Evolutionary conservation across 805 yeast genomes (phyloP), one percentile per base, ranked within the genome.

Genomic region (Metschnikowia similis): DNA sequence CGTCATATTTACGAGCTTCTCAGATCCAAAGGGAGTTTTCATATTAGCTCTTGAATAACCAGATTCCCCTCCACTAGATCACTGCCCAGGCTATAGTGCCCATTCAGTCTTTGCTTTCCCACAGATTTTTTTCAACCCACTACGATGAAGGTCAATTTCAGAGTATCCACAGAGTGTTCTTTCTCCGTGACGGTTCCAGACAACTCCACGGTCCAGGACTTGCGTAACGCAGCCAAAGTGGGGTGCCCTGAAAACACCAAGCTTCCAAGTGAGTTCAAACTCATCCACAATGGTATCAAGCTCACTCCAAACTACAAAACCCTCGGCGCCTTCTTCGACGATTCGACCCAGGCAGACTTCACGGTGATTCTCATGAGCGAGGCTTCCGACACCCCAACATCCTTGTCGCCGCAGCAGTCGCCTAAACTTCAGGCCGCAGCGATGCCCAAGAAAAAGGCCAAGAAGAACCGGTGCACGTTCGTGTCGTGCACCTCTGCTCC

Each of bases 401-500:
- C 45, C 38, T 60, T 50, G 48, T 57, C 48, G 39, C 64, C 52
- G 31, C 61, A 34, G 51, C 61, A 30, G 49, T 58, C 52, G 37
- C 56, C 63, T 35, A 53, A 54, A 30, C 41, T 41, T n/a, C 45
- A 26, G 30, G 45, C 51, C 16, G 47, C 52, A n/a, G 50, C 55
- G 8, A 55, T 54, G 7, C 62, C 64, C 30, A 55, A 52, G 47
- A 66, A 63, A 45, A 62, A 63, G 46, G 59, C 59, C 41, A 78
- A 76, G 62, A 76, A 77, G 61, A 62, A 63, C 52, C 70, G 66
- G 52, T 80, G 85, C 66, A 70, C 83, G 21, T 82, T 81, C 65
- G 67, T 66, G 31, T 61, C 71, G 29, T 89, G 96, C 69, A 72
- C 77, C 17, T 76, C 85, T n/a, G 71, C 80, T 10, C 88, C 91